Percentiles rank a stretch among this genome's conserved stretches.
Conservation (phyloP, 2,329 filamentous ascomycete genomes). For the Knoxdaviesia proteae region DNA sequence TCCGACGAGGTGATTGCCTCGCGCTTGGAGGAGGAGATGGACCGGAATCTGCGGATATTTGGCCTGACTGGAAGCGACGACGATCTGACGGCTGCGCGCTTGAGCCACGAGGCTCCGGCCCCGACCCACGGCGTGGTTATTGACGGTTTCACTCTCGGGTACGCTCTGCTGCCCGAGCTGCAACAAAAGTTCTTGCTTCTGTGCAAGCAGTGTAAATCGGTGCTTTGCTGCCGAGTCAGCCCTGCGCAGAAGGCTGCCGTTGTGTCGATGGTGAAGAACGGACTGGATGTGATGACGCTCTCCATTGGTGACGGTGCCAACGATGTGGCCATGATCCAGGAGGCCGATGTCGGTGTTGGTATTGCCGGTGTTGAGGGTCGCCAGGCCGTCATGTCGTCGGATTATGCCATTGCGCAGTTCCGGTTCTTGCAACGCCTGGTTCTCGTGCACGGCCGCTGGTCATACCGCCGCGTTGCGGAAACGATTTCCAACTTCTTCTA, state of each 20-base stretch:
- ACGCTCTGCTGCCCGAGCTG: constrained; percentile 62
- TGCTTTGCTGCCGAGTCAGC: constrained; percentile 92
- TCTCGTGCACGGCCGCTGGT: constrained; percentile 84
- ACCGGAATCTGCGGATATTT: constrained; percentile 53
- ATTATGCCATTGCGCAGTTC: constrained; percentile 91
- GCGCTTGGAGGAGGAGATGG: constrained; percentile 48
- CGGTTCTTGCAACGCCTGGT: constrained; percentile 68
- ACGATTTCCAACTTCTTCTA: constrained; percentile 98
- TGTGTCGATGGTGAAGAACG: constrained; percentile 83
- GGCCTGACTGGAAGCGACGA: constrained; percentile 66
- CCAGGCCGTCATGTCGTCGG: constrained; percentile 87
- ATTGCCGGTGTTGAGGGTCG: constrained; percentile 85
- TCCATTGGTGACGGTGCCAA: constrained; percentile 89
- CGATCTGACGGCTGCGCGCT: constrained; percentile 58
- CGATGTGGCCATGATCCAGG: constrained; percentile 95
- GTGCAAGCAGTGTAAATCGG: constrained; percentile 92
- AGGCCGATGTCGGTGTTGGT: constrained; percentile 88
- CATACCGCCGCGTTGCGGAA: constrained; percentile 83
- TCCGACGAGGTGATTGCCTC: constrained; percentile 28
- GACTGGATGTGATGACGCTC: constrained; percentile 87
- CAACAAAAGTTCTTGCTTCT: constrained; percentile 86
- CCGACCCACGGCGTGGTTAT: constrained; percentile 86
- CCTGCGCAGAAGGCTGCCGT: constrained; percentile 96
- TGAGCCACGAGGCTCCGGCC: constrained; percentile 68
- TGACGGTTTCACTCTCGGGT: constrained; percentile 79